A percentile compares a stretch with the other conserved stretches of the same genome.
Conservation (phyloP, 2,329 filamentous ascomycete species). For the Aspergillus sp. region DNA sequence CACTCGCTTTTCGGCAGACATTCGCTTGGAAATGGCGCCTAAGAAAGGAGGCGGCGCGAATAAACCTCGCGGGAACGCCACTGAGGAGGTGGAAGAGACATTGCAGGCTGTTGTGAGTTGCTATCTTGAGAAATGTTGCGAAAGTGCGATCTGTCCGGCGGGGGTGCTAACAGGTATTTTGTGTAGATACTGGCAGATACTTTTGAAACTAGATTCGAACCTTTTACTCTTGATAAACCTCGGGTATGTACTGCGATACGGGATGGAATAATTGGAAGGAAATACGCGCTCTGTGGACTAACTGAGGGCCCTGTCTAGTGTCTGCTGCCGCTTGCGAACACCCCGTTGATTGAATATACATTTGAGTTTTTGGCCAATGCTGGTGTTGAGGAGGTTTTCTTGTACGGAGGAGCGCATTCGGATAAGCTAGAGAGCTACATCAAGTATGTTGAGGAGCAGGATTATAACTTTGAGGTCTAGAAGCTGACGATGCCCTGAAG, state of each 20-base stretch:
- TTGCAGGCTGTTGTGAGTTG: constrained; percentile 61
- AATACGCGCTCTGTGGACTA: background rate
- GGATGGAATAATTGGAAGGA: background rate
- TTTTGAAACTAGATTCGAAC: constrained; percentile 87
- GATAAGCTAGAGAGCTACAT: constrained; percentile 87
- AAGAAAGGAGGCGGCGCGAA: constrained; percentile 34
- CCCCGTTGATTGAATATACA: constrained; percentile 94
- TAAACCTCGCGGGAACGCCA: constrained; percentile 39
- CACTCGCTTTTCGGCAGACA: background rate
- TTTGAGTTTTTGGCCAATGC: constrained; percentile 94
- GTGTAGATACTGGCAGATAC: constrained; percentile 83
- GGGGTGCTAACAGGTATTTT: constrained; percentile 12
- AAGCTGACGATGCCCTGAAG: constrained; percentile 28
- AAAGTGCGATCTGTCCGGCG: background rate
- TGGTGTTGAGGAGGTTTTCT: constrained; percentile 88
- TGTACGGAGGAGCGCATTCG: constrained; percentile 86
- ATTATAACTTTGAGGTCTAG: background rate
- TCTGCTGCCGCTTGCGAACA: constrained; percentile 88
- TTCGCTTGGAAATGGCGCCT: constrained; percentile 30
- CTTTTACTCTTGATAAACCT: constrained; percentile 84
- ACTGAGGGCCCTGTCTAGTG: constrained; percentile 57
- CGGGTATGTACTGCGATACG: constrained; percentile 59
- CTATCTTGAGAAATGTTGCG: background rate
- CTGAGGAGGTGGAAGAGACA: constrained; percentile 62
- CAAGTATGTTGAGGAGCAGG: constrained; percentile 44